Base-by-base conservation (phyloP, 2,329 filamentous ascomycete genomes). In the Hymenoscyphus scutula region DNA sequence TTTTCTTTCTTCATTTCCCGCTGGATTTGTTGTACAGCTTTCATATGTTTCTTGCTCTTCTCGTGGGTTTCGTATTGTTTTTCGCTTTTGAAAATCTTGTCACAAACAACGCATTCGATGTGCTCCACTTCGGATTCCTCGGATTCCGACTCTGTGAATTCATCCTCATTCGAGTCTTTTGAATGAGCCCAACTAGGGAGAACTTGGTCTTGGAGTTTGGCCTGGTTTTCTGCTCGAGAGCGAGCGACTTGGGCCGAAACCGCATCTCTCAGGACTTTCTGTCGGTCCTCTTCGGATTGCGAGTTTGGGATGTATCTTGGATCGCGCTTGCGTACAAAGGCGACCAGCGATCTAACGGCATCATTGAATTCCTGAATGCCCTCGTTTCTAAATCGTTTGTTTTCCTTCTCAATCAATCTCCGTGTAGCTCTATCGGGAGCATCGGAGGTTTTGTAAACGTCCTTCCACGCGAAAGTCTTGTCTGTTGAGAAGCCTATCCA, bases 41-140 rank as follows among this genome's bases (percentile, higher is more conserved):
- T 98, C 65, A 88, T 77, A 72, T 99, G 95, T 77, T 98, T 99
- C 76, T 97, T 99, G 80, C 94, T 98, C 78, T 89, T 92, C 77
- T 97, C 93, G 71, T 99, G 95, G 2, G 90, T 89, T 71, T 96
- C 88, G 64, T 90, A 92, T 73, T 98, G 94, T 68, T 92, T 92
- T 73, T 96, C 90, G 71, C 93, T 98, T 77, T 97, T 85, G 77
- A 98, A 99, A 0, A 78, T 82, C 68, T 90, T 91, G 68, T 86
- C 84, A 76, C 95, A 98, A 4, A 87, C 84, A 2, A 89, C 84
- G 73, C 95, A 98, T 70, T 88, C 88, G 59, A 91, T 84, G 32
- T 86, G 78, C 67, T 89, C 83, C 65, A 72, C 67, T 51, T 84
- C 83, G 1, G 79, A 81, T n/a, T 81, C 79, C 29, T 84, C 83